Evolutionary conservation across 805 yeast genomes (phyloP), one percentile per base, ranked within the genome.

Genomic region (Cyberlindnera maclurae): DNA sequence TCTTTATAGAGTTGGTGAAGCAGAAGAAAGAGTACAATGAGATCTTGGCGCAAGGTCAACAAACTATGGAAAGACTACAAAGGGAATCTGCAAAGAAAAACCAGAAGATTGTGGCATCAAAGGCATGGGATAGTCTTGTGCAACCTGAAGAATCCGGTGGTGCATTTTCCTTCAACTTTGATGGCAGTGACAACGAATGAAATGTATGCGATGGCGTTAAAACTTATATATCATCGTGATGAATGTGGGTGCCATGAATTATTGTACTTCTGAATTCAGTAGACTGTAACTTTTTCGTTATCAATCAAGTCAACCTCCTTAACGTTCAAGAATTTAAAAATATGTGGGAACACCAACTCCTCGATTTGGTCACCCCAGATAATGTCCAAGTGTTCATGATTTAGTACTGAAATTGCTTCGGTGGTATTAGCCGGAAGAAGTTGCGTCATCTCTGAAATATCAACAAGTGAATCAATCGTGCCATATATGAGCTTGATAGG

Each of bases 371-470:
- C 60, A 9, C 95, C 95, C 97, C 97, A 89, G 12, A 89, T 62
- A 40, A 90, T 75, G 55, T 90, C 97, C 54, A 89, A 65, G 60
- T 89, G 97, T 60, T 89, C 97, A 58, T 88, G 87, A n/a, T 64
- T 64, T 0, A 64, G 68, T 0, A 88, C 73, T 1, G 83, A 79
- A 12, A 76, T 63, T 3, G 74, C 70, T 12, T 70, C 67, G 0
- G 77, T 73, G 13, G 58, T 63, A 15, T 45, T 56, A 15, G 44
- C 46, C 0, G 96, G 95, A 29, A 90, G 64, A 47, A 82, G 84
- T 6, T 64, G 59, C 40, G 72, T 65, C 79, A 90, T 81, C 15
- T 79, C 78, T 9, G 80, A 72, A 31, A 90, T 85, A 53, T 89
- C 94, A n/a, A 89, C 94, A 29, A 89, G 67, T 1, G 94, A 80